Percentiles rank a stretch among this genome's conserved stretches.
Evolutionary conservation across 805 yeast genomes (phyloP).

Genomic region (Pichia occidentalis): DNA sequence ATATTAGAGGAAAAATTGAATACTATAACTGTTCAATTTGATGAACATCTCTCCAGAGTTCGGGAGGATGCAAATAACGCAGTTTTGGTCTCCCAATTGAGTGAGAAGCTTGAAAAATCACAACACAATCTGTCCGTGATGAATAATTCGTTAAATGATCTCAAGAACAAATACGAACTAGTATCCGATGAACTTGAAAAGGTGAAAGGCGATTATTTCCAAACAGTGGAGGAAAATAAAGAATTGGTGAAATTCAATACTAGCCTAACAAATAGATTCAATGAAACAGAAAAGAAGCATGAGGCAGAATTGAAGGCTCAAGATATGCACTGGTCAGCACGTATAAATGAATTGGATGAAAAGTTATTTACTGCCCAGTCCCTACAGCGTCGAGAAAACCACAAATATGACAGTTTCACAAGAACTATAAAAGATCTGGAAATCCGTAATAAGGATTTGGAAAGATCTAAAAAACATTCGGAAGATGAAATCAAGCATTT

Average conservation of each 20-base stretch:
- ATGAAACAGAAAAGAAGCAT: constrained; percentile 41
- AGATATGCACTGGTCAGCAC: constrained; percentile 50
- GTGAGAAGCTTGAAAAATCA: constrained; percentile 32
- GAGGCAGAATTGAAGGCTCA: constrained; percentile 46
- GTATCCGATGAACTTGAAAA: constrained; percentile 23
- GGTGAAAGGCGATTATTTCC: constrained; percentile 47
- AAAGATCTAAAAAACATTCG: constrained; percentile 42
- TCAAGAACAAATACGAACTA: constrained; percentile 19
- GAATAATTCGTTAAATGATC: constrained; percentile 26
- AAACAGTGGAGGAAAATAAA: constrained; percentile 60
- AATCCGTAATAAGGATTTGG: constrained; percentile 45
- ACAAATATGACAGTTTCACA: constrained; percentile 42
- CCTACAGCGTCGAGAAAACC: constrained; percentile 45
- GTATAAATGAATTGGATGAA: constrained; percentile 46
- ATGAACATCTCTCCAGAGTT: constrained; percentile 30
- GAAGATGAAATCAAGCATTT: constrained; percentile 54
- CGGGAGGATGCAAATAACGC: constrained; percentile 28
- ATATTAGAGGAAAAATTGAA: constrained; percentile 39
- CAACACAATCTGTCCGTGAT: constrained; percentile 27
- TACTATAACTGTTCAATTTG: constrained; percentile 35
- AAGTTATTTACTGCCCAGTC: constrained; percentile 43
- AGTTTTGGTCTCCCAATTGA: constrained; percentile 25
- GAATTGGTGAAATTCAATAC: constrained; percentile 50
- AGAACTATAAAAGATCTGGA: constrained; percentile 49
- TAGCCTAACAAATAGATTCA: constrained; percentile 41